Evolutionary conservation across 805 yeast species (phyloP).

Genomic region (Ascoidea asiatica): DNA sequence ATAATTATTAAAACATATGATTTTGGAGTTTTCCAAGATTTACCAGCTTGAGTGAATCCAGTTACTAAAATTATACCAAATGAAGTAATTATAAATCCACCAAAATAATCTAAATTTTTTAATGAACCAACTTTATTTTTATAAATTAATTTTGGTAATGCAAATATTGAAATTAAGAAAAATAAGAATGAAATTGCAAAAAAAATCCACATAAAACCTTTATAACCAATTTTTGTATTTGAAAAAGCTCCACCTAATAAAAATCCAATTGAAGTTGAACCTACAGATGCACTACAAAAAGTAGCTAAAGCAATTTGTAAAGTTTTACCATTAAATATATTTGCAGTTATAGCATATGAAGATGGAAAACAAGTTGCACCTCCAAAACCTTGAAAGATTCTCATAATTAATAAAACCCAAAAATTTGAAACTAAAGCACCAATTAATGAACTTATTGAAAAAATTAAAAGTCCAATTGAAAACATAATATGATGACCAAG

Average conservation of each 20-base stretch:
- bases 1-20: constrained; percentile 27
- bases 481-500: constrained; percentile 28
- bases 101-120: constrained; percentile 23
- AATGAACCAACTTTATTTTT: constrained; percentile 10
- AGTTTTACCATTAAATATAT: constrained; percentile 16
- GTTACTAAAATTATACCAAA: constrained; percentile 25
- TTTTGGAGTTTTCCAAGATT: constrained; percentile 24
- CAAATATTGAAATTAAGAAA: background rate
- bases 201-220: constrained; percentile 23
- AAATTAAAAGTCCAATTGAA: constrained; percentile 12
- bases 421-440: constrained; percentile 23
- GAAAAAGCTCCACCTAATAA: constrained; percentile 33
- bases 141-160: background rate
- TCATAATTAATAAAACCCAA: constrained; percentile 27
- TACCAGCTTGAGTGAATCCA: constrained; percentile 33
- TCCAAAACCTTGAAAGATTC: constrained; percentile 31
- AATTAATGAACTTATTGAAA: constrained; percentile 18
- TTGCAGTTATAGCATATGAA: constrained; percentile 20
- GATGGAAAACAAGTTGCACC: constrained; percentile 28
- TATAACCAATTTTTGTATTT: constrained; percentile 22
- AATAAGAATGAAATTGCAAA: constrained; percentile 19
- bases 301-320: constrained; percentile 17
- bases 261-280: constrained; percentile 24
- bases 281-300: constrained; percentile 16
- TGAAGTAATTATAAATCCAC: constrained; percentile 19